Base-by-base conservation (phyloP, 179 eudicot genomes). In the Spinacia oleracea region DNA sequence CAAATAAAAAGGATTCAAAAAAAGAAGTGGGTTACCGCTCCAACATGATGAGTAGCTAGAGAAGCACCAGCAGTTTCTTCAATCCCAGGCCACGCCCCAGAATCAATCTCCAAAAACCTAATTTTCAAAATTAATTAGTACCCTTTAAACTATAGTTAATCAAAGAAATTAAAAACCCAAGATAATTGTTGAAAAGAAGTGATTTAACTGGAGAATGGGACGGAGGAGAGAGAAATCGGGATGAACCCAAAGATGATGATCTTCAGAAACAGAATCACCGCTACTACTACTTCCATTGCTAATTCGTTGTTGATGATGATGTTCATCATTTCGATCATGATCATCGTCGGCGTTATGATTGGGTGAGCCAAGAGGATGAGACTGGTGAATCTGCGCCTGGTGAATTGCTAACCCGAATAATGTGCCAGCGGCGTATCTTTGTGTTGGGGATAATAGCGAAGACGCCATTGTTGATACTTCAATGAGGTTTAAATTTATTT, bases 321-420 rank as follows among this genome's bases (percentile, higher is more conserved):
- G 84, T 63, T 75, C 56, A n/a, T 75, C 45, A 51, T 76, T 83
- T 21, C 70, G 81, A 45, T 69, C 75, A 42, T 74, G 76, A 8
- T 77, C 80, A 55, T 78, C 79, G 32, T 64, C 32, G 40, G 25
- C n/a, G 2, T 64, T 59, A 16, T 68, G 51, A 14, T 56, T 80
- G 25, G 81, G 75, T 15, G 76, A 70, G 27, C 91, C 92, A 16
- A 93, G 82, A 23, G 88, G 91, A 0, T 83, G 88, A 25, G 93
- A 86, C 81, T 93, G 98, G 82, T 91, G 93, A 73, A 86, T 88
- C 76, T 93, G 97, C 2, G 97, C 95, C 71, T 93, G 92, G 81
- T 88, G 88, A 8, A 96, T 81, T 20, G 97, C 90, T 74, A 96
- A n/a, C 4, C 90, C 96, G 79, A 91, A 90, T 40, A 96, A 82